phyloP scores from a whole-genome alignment of 148 eudicot species.

The Rhododendron ovatum region DNA sequence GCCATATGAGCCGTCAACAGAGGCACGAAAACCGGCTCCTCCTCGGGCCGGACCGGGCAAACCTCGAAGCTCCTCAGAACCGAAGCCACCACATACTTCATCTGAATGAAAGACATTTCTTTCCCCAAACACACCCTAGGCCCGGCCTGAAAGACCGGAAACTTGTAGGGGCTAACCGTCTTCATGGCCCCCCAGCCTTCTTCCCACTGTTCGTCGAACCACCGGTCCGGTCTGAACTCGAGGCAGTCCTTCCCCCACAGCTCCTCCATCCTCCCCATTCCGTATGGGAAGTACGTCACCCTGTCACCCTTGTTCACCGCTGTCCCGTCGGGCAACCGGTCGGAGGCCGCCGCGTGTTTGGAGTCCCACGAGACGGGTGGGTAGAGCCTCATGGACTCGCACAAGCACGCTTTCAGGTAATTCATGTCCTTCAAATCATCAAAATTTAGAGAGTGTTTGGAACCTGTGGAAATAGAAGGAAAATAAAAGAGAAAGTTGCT shows the following conservation, averaged over 20 bases:
- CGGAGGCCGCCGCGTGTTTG: constrained; percentile 61
- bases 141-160: constrained; percentile 87
- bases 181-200: constrained; percentile 20
- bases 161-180: constrained; percentile 54
- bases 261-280: constrained; percentile 85
- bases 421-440: constrained; percentile 54
- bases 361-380: constrained; percentile 98
- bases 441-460: constrained; percentile 10
- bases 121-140: constrained; percentile 89
- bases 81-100: constrained; percentile 84
- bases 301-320: constrained; percentile 46
- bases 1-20: constrained; percentile 75
- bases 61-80: constrained; percentile 58
- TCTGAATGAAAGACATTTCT: constrained; percentile 83
- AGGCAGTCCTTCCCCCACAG: constrained; percentile 70
- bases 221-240: constrained; percentile 65
- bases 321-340: constrained; percentile 79
- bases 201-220: constrained; percentile 33
- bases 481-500: background rate
- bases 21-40: constrained; percentile 61
- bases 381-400: constrained; percentile 76
- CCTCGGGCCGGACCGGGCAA: constrained; percentile 32
- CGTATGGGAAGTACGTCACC: constrained; percentile 80
- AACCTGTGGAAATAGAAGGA: background rate
- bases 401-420: constrained; percentile 57